Evolutionary conservation across 352 stramenopile genomes (phyloP).

Genomic region (Phytopythium cucurbitacearum): DNA sequence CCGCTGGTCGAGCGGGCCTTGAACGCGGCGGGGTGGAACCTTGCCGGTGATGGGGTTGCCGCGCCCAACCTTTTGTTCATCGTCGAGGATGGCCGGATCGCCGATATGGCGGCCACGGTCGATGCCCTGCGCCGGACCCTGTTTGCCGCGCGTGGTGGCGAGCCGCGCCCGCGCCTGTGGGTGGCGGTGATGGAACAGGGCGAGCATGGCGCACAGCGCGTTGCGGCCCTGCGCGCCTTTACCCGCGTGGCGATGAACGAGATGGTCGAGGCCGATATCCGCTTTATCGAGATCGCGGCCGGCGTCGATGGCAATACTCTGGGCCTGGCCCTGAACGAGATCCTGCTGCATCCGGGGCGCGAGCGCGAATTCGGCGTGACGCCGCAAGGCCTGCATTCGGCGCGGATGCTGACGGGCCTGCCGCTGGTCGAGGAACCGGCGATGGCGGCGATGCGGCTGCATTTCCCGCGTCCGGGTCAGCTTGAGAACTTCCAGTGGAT

Average conservation of each 20-base stretch:
- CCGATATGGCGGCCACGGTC: slow-evolving; percentile 4
- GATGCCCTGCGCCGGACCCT: slow-evolving; percentile 4
- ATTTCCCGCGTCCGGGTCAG: slow-evolving; percentile 5
- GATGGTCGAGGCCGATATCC: slow-evolving; percentile 5
- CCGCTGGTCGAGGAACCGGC: slow-evolving; percentile 4
- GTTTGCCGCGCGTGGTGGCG: slow-evolving; percentile 4
- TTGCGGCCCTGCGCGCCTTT: slow-evolving; percentile 4
- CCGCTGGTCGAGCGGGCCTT: slow-evolving; percentile 4
- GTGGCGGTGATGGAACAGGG: slow-evolving; percentile 5
- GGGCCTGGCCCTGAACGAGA: slow-evolving; percentile 4
- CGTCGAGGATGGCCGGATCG: slow-evolving; percentile 4
- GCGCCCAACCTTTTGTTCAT: slow-evolving; percentile 5
- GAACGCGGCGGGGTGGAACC: slow-evolving; percentile 4
- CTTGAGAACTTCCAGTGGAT: slow-evolving; percentile 6
- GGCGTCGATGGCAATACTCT: slow-evolving; percentile 5
- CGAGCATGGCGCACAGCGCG: slow-evolving; percentile 4
- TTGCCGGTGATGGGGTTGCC: slow-evolving; percentile 5
- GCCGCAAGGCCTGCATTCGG: slow-evolving; percentile 4
- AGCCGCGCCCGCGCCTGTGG: slow-evolving; percentile 4
- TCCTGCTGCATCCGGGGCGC: slow-evolving; percentile 4
- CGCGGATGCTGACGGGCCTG: slow-evolving; percentile 4
- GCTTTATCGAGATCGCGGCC: slow-evolving; percentile 5
- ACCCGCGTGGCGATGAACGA: slow-evolving; percentile 5
- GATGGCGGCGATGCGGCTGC: slow-evolving; percentile 4
- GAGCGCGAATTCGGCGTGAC: slow-evolving; percentile 5